Percentiles rank a stretch among this genome's conserved stretches.
Evolutionary conservation across 2,329 filamentous ascomycete species (phyloP).

Genomic region (Didymella exigua): DNA sequence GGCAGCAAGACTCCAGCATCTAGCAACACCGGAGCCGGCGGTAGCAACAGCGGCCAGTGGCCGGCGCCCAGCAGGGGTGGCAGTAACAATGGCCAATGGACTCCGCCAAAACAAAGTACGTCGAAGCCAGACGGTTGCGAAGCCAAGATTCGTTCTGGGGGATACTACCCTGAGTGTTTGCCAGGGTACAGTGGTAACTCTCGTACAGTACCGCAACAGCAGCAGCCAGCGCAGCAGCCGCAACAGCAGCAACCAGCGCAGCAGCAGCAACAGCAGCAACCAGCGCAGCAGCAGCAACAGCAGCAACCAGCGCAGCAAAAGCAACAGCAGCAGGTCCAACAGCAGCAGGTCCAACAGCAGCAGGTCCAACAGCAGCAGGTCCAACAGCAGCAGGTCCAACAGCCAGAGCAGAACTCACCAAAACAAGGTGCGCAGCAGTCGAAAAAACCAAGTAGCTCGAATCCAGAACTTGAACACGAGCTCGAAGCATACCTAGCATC

Average conservation of each 20-base stretch:
- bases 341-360: no score
- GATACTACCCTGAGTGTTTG: conserved; percentile 1
- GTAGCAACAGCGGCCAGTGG: background rate
- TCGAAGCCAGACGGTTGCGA: background rate
- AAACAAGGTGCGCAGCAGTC: background rate
- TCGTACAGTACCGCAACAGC: background rate
- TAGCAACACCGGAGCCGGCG: conserved; percentile 19
- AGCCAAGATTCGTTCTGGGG: background rate
- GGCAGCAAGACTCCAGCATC: no score
- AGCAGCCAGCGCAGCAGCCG: background rate
- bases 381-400: background rate
- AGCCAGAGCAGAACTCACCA: background rate
- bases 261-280: conserved; percentile 1
- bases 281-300: background rate
- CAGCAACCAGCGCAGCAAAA: background rate
- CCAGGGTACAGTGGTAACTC: background rate
- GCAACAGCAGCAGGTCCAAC: no score
- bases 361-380: background rate
- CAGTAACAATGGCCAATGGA: conserved; percentile 13
- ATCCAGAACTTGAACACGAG: conserved; percentile 20
- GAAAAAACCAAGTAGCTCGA: conserved; percentile 2
- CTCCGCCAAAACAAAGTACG: background rate
- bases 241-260: background rate
- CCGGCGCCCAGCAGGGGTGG: background rate
- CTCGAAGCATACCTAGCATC: conserved; percentile 24